Evolutionary conservation across 768 basidiomycete genomes (phyloP), one percentile per base, ranked within the genome.

Genomic region (Solioccasus polychromus): DNA sequence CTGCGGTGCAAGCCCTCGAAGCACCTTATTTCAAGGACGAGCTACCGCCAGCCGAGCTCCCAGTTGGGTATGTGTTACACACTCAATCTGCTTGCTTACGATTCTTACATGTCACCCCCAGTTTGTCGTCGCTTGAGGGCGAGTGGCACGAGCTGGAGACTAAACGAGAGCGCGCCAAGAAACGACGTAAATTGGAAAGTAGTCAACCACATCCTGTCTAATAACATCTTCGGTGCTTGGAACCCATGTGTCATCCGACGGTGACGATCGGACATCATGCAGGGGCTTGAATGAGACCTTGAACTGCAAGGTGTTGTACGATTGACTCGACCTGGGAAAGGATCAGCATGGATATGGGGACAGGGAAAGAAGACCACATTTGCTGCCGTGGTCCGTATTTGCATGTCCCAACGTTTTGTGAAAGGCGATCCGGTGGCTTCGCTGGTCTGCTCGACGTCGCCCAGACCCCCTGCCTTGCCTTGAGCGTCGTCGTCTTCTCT

Each of bases 61-160:
- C 96, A 3, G 69, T 76, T 17, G 86, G 90, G 92, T 95, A 59
- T 41, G 88, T 77, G 12, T 15, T 15, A 6, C 14, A 3, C 12
- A 26, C 3, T 30, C n/a, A n/a, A n/a, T 43, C 9, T n/a, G 15
- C 19, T 14, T 43, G 45, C 34, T 30, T 35, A 42, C 34, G 9
- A 17, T 20, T 37, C 36, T 58, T 32, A 52, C 32, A 36, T 11
- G 32, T 25, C 28, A 17, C 18, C 35, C 35, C 17, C 51, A 94
- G 93, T 42, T 68, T 98, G 47, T 78, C 85, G 11, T 77, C 77
- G 11, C 68, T 96, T 32, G 82, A 91, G 62, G 95, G 96, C 35
- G 96, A 98, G 64, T 97, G 94, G 90, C 96, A 99, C 67, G 96
- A 99, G 66, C 75, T 94, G 51, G 94, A 97, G 65, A 89, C 91